phyloP scores from a whole-genome alignment of 2,329 filamentous ascomycete species.

The Penicillium aurantiogriseum region DNA sequence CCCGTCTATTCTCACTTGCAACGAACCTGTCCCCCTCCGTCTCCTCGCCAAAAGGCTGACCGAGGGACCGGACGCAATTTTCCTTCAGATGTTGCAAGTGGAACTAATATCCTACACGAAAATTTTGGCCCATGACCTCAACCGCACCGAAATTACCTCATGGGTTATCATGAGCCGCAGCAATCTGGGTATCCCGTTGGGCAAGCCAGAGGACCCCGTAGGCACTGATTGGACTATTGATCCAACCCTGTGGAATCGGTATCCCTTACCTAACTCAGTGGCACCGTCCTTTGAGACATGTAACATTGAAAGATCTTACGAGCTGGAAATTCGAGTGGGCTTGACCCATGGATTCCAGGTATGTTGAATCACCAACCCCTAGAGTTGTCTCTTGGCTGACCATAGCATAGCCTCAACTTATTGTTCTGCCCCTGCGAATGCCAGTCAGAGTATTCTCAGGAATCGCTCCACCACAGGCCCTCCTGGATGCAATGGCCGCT shows the following conservation, averaged over 20 bases:
- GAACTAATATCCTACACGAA: constrained; percentile 76
- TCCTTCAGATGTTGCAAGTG: constrained; percentile 76
- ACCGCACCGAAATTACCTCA: constrained; percentile 65
- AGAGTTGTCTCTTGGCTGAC: constrained; percentile 17
- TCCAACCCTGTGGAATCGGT: constrained; percentile 67
- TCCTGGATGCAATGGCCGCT: constrained; percentile 64
- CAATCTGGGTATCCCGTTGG: constrained; percentile 70
- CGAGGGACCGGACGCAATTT: constrained; percentile 66
- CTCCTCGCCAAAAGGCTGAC: constrained; percentile 76
- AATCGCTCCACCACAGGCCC: constrained; percentile 73
- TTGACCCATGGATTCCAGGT: constrained; percentile 67
- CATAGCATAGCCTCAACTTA: constrained; percentile 61
- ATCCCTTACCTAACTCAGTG: constrained; percentile 77
- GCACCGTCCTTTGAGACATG: constrained; percentile 85
- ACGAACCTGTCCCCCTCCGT: constrained; percentile 76
- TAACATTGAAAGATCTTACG: constrained; percentile 79
- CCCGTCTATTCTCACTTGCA: constrained; percentile 85
- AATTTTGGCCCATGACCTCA: constrained; percentile 73
- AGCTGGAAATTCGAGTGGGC: constrained; percentile 77
- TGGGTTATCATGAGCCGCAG: constrained; percentile 74
- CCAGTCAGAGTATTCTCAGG: constrained; percentile 82
- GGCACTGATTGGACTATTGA: constrained; percentile 70
- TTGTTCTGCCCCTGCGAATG: constrained; percentile 76
- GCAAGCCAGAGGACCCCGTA: constrained; percentile 55
- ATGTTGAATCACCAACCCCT: constrained; percentile 27